phyloP scores from a whole-genome alignment of 345 rosid genomes.

The Hibiscus mutabilis region DNA sequence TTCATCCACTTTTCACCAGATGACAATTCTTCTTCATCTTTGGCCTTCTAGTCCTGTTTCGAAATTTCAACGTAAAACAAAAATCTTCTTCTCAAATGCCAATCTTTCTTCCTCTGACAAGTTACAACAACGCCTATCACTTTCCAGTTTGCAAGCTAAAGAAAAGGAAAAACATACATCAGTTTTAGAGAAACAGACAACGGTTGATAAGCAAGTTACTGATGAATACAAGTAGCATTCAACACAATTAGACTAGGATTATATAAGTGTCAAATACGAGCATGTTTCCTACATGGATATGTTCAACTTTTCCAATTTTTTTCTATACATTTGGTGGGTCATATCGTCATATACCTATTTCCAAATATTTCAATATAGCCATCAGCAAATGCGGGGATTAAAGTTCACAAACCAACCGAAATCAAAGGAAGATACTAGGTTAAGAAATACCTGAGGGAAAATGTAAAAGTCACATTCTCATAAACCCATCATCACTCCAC shows the following conservation, averaged over 20 bases:
- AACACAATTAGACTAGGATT: not conserved
- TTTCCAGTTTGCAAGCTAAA: not conserved
- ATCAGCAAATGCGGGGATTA: not conserved
- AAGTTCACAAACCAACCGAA: not conserved
- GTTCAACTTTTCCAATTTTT: too few relatives aligned
- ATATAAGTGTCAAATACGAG: too few relatives aligned
- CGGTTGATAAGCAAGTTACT: not conserved
- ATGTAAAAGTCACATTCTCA: conserved; percentile 8
- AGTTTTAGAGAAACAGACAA: not conserved
- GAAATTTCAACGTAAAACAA: not conserved
- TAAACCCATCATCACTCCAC: conserved; percentile 28
- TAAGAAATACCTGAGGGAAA: not conserved
- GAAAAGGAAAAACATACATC: not conserved
- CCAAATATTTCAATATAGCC: not conserved
- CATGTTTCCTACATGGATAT: not conserved
- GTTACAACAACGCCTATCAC: not conserved
- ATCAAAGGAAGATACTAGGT: not conserved
- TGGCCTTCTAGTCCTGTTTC: not conserved
- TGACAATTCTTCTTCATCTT: not conserved
- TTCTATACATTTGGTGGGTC: not conserved
- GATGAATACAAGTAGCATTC: too few relatives aligned
- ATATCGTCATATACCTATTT: not conserved
- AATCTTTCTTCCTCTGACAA: not conserved
- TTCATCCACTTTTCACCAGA: not conserved
- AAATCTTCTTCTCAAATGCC: not conserved